Evolutionary conservation across 257 asterid genomes (phyloP).

Genomic region (Penstemon eatonii): DNA sequence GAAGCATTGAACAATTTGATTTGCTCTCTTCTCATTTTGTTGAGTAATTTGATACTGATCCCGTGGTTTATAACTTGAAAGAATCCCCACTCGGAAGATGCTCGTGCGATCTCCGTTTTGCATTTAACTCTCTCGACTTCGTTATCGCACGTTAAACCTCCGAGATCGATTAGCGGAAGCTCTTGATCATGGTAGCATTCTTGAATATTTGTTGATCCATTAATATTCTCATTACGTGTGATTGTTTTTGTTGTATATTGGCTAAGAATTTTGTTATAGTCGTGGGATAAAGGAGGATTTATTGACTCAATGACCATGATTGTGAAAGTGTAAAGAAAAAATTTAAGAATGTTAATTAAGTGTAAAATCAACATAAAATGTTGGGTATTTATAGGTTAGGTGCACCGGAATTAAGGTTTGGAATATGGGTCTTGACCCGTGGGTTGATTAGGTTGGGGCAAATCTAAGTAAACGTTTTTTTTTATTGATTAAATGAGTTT

Average conservation of each 20-base stretch:
- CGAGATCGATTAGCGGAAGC: conserved; percentile 49
- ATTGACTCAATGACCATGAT: conserved; percentile 23
- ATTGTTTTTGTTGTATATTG: not conserved
- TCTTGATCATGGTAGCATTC: not conserved
- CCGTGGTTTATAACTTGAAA: conserved; percentile 75
- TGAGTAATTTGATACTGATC: conserved; percentile 36
- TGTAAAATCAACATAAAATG: not conserved
- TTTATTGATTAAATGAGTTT: too few species aligned
- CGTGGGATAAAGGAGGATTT: conserved; percentile 33
- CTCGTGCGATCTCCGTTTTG: conserved; percentile 35
- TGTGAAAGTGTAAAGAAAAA: not conserved
- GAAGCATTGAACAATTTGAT: conserved; percentile 45
- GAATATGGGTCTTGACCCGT: too few species aligned
- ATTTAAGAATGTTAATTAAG: not conserved
- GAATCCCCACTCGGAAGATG: conserved; percentile 76
- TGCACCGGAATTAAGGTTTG: not conserved
- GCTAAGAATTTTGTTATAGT: conserved; percentile 20
- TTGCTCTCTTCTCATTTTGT: conserved; percentile 52
- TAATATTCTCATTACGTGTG: not conserved
- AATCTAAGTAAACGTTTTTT: too few species aligned
- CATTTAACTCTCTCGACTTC: conserved; percentile 34
- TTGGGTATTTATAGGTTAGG: not conserved
- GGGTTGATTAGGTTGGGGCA: not conserved
- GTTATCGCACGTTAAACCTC: conserved; percentile 28
- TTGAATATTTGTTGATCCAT: not conserved